These are phyloP conservation scores for Volutella citrinella DNA, from an alignment of 2,329 filamentous ascomycete species.

Conservation along the genomic window DNA sequence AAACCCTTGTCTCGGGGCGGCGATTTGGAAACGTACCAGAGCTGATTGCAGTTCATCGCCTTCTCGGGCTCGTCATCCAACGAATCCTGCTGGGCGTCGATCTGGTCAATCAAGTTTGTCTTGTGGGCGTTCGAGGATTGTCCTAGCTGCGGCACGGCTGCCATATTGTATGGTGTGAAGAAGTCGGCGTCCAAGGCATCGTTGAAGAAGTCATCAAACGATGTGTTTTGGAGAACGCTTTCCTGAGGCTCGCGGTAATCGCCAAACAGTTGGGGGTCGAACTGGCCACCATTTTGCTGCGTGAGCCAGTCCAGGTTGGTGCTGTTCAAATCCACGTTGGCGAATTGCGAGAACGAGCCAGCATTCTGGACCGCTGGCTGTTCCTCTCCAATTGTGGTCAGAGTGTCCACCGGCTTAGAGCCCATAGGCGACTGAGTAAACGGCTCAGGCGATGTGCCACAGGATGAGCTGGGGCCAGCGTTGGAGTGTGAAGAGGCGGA, in stretches of 20 bases:
- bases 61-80: slow-evolving; percentile 63
- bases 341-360: slow-evolving; percentile 31
- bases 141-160: slow-evolving; percentile 38
- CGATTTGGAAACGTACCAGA: slow-evolving; percentile 66
- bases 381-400: slow-evolving; percentile 67
- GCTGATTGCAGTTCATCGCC: slow-evolving; percentile 81
- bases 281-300: slow-evolving; percentile 78
- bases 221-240: slow-evolving; percentile 65
- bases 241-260: slow-evolving; percentile 90
- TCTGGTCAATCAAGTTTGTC: slow-evolving; percentile 72
- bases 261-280: slow-evolving; percentile 88
- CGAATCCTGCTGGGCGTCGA: slow-evolving; percentile 71
- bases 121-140: slow-evolving; percentile 36
- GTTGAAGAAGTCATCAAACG: slow-evolving; percentile 70
- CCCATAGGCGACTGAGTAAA: slow-evolving; percentile 66
- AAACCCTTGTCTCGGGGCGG: neutral
- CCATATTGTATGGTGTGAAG: slow-evolving; percentile 74
- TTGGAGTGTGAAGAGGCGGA: slow-evolving; percentile 62
- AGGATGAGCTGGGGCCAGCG: slow-evolving; percentile 60
- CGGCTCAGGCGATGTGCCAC: slow-evolving; percentile 76
- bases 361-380: slow-evolving; percentile 41
- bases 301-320: slow-evolving; percentile 70
- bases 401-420: slow-evolving; percentile 60
- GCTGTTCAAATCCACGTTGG: slow-evolving; percentile 40
- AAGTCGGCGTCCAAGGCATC: slow-evolving; percentile 84